Evolutionary conservation across 306 rosid species (phyloP), one percentile per base, ranked within the genome.

Genomic region (Trifolium dubium): DNA sequence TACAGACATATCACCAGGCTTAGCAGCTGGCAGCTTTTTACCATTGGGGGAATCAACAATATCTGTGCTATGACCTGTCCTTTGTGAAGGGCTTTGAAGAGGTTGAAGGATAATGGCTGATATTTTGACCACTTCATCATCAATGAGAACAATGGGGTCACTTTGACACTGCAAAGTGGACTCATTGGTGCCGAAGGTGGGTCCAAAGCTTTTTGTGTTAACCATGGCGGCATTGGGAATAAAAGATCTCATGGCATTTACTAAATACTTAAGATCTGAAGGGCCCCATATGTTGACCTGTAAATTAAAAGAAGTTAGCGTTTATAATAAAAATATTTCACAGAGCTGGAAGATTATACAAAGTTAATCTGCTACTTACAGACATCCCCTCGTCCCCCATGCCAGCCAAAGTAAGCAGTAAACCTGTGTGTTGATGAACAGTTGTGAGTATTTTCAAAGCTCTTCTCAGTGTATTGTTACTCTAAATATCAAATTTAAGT

Each of bases 181-280:
- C 50, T 67, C 87, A 53, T 74, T 58, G 9, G 83, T 71, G 80
- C 65, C 28, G 6, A 62, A 69, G 46, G 67, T 44, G 9, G 91
- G 90, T 44, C 89, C 98, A 77, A 91, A 94, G 85, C 97, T 91
- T 86, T 74, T 80, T 31, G 98, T 94, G 88, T 94, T 87, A 85
- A 91, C 92, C 98, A 94, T 91, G 81, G 94, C 95, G 82, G 95
- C 97, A 79, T 82, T 84, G 79, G 92, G 98, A 76, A 93, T 83
- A 76, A 93, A 93, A 76, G 87, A 88, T 79, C 66, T 87, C 96
- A 93, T 91, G 72, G 98, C 97, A 84, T 88, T 88, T 34, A 93
- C 85, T 79, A 93, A 85, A 77, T 83, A 89, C 86, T 89, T 88
- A 59, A 93, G 79, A 82, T 91, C 98, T 58, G 97, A 91, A 23